A percentile compares a stretch with the other conserved stretches of the same genome.
phyloP scores from a whole-genome alignment of 2,329 filamentous ascomycete genomes.

The Apiospora pterosperma region DNA sequence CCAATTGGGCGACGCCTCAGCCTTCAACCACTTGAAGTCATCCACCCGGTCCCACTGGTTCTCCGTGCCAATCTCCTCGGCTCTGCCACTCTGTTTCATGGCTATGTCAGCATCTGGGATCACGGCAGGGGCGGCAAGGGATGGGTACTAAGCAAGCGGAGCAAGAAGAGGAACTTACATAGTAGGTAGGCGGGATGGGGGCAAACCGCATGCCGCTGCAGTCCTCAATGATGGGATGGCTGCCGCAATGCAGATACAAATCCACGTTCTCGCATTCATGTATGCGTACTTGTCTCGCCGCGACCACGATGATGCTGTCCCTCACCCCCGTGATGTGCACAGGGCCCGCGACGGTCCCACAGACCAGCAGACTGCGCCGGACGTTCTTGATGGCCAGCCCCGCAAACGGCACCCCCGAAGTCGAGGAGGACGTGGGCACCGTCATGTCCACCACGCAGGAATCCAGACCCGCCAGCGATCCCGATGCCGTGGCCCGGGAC shows the following conservation, averaged over 20 bases:
- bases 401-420: conserved; percentile 61
- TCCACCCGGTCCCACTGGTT: conserved; percentile 90
- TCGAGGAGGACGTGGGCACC: conserved; percentile 53
- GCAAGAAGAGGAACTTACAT: conserved; percentile 50
- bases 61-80: conserved; percentile 28
- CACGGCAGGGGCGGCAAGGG: not conserved
- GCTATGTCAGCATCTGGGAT: not conserved
- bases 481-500: conserved; percentile 67
- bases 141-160: not conserved
- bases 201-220: conserved; percentile 78
- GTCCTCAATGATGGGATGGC: conserved; percentile 91
- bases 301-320: conserved; percentile 73
- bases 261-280: conserved; percentile 80
- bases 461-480: conserved; percentile 65
- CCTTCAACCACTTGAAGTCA: conserved; percentile 96
- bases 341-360: conserved; percentile 74
- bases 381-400: conserved; percentile 67
- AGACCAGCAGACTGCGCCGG: conserved; percentile 67
- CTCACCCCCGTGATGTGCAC: conserved; percentile 76
- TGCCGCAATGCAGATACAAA: conserved; percentile 78
- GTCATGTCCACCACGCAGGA: conserved; percentile 80
- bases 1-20: conserved; percentile 87
- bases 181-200: conserved; percentile 59
- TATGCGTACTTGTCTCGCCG: conserved; percentile 85
- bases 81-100: conserved; percentile 20